Percentiles rank a stretch among this genome's conserved stretches.
These are phyloP conservation scores for Helicosporidium sp. DNA, from an alignment of 139 green algal genomes.

Conservation along the genomic window DNA sequence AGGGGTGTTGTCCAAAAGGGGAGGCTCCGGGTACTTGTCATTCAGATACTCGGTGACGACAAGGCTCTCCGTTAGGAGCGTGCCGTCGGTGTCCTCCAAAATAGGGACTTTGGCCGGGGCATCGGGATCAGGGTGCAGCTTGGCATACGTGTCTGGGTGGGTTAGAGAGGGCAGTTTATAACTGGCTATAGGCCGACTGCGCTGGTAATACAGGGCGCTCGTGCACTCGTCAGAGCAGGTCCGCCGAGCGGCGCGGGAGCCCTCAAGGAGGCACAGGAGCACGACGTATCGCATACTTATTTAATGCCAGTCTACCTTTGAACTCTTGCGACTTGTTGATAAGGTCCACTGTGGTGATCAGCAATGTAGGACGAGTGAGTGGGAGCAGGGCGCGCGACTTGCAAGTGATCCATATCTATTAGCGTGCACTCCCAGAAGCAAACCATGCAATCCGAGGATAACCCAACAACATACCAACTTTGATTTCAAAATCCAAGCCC, in stretches of 20 bases:
- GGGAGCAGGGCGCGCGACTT: not conserved
- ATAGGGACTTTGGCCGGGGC: slow-evolving; percentile 9
- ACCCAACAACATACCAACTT: not conserved
- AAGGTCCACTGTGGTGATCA: slow-evolving; percentile 4
- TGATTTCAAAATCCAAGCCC: slow-evolving; percentile 6
- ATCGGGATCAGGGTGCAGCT: slow-evolving; percentile 2
- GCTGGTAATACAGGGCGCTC: not conserved
- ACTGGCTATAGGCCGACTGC: not conserved
- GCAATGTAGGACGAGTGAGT: too few species aligned
- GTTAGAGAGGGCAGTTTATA: too few species aligned
- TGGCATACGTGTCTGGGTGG: not conserved
- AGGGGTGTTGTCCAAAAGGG: not conserved
- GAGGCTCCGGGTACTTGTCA: not conserved
- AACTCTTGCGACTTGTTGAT: slow-evolving; percentile 10
- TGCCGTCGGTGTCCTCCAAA: slow-evolving; percentile 2
- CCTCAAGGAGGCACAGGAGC: not conserved
- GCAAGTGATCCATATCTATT: too few species aligned
- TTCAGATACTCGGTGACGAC: slow-evolving; percentile 3
- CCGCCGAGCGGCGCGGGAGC: not conserved
- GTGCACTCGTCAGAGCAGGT: not conserved
- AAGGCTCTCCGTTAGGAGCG: slow-evolving; percentile 4
- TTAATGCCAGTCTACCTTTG: not conserved
- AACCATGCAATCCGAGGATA: not conserved
- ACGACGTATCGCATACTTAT: not conserved
- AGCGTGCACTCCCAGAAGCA: not conserved